Evolutionary conservation across 805 yeast species (phyloP), one percentile per base, ranked within the genome.

Genomic region (Starmerella bombi): DNA sequence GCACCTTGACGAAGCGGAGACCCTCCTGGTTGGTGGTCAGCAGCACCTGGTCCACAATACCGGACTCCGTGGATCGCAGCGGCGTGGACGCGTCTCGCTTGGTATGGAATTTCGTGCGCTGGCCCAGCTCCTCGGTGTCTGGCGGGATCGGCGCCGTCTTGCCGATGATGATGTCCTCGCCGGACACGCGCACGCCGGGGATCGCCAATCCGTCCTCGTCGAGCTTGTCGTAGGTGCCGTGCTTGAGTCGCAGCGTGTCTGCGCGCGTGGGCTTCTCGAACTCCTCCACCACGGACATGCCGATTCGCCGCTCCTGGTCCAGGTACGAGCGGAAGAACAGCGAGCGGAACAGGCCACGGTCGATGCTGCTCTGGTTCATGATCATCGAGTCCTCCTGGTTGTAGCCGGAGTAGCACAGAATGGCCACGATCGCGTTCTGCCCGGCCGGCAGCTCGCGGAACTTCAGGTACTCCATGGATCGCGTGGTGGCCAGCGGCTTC

Each of bases 331-430:
- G 74, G 71, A 86, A 91, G 66, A 88, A 91, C 58, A 91, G 70
- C 9, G 96, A 85, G 64, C 99, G 71, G 71, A 91, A 91, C 55
- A 91, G 67, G 42, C 98, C 98, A 57, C 97, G 72, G 63, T 91
- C 98, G 59, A 91, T 91, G 28, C 94, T 82, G 9, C 94, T 80
- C 68, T 91, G 98, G 62, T 91, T 91, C 98, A 91, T 91, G 67
- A 91, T 91, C 91, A 91, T 84, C 32, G 98, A 91, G 80, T 91
- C 98, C 80, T 91, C 98, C 71, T 91, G 98, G 64, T 91, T 91
- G 65, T 91, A 91, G 58, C 98, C 98, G 32, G 94, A 82, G 65
- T 91, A 91, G 73, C 98, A 91, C 33, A 93, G 75, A 70, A 91
- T 91, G 22, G 98, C 98, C 35, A 91, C 98, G 63, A 91, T 77